Evolutionary conservation across 495 filamentous ascomycete genomes (phyloP), one percentile per base, ranked within the genome.

Genomic region (Tuber magnatum): DNA sequence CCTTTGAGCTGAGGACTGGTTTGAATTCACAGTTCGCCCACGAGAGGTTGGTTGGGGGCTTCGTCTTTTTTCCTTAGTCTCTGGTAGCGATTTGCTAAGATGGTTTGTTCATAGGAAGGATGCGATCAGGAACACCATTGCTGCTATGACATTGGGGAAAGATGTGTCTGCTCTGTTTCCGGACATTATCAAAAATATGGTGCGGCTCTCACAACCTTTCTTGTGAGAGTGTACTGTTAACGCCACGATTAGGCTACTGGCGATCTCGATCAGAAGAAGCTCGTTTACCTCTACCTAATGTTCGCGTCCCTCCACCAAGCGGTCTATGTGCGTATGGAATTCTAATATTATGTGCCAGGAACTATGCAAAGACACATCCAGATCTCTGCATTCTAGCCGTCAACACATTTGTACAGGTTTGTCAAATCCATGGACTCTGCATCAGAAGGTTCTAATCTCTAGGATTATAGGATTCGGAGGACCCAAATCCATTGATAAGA

Each of bases 21-120:
- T 87, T 99, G 82, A 96, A 98, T 85, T 99, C 95, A 73, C 95
- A 99, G 85, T 99, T 98, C 91, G 95, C 96, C 74, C 97, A 96
- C 84, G 95, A 99, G 88, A 89, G 90, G 90, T 91, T 70, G 76
- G 42, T 32, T 65, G 65, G 16, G 28, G 42, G 51, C 35, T 32
- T 73, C n/a, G 38, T 41, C 24, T 10, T 32, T 69, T 28, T 39
- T 7, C 9, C 16, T 69, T 42, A 38, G 39, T 22, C 22, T 76
- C 14, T 41, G 16, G n/a, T 44, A 18, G 28, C 28, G 7, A 65
- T 35, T 65, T 65, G 28, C 56, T 65, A 35, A 65, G 77, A 86
- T 72, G 38, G 28, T 69, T 41, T 16, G 40, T 41, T 43, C 80
- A 74, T 72, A 91, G 94, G 78, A 99, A 99, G 84, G 95, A 99